Evolutionary conservation across 2,329 filamentous ascomycete species (phyloP).

Genomic region (Orbilia blumenaviensis): DNA sequence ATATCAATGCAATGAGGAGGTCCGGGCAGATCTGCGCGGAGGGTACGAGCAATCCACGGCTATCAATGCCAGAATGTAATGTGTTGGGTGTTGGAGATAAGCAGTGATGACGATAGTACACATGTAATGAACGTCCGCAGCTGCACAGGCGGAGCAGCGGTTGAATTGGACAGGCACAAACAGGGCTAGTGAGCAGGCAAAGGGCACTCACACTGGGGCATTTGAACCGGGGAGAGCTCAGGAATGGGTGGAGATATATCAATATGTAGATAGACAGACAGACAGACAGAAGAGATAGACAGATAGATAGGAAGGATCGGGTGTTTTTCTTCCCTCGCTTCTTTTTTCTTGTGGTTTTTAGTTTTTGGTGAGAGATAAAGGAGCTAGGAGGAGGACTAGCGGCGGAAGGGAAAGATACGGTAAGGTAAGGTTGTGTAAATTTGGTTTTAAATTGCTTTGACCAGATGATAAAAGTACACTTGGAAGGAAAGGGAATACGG

Average conservation of each 20-base stretch:
- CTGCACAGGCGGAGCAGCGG: conserved; percentile 3
- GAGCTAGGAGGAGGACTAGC: background rate
- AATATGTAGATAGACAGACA: too few species aligned
- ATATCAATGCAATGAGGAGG: conserved; percentile 27
- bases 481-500: background rate
- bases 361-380: conserved; percentile 25
- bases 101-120: background rate
- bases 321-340: conserved; percentile 10
- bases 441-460: conserved; percentile 41
- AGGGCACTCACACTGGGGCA: conserved; percentile 17
- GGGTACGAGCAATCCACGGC: background rate
- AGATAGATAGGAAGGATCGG: conserved; percentile 38
- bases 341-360: background rate
- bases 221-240: conserved; percentile 34
- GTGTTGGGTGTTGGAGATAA: conserved; percentile 54
- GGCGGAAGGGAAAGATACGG: conserved; percentile 23
- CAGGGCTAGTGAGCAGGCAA: background rate
- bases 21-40: too few species aligned
- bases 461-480: conserved; percentile 50
- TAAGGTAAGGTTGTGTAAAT: conserved; percentile 35
- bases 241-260: background rate
- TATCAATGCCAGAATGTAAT: conserved; percentile 9
- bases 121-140: too few species aligned
- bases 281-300: too few species aligned
- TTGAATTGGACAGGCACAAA: conserved; percentile 9